A percentile compares a stretch with the other conserved stretches of the same genome.
Evolutionary conservation across 208 protist species (phyloP).

Genomic region (Polymyxa betae): DNA sequence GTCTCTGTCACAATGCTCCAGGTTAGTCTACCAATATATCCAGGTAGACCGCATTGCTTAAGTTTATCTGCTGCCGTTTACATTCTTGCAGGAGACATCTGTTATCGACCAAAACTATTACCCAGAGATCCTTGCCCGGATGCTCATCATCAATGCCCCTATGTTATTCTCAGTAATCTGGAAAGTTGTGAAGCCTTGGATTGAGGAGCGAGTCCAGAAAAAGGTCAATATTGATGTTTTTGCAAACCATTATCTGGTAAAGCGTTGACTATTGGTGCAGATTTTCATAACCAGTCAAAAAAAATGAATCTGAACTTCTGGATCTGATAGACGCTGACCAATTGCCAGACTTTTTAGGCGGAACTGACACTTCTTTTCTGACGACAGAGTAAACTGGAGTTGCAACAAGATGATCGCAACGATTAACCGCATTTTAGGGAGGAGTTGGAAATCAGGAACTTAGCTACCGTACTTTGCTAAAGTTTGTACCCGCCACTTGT

Average conservation of each 20-base stretch:
- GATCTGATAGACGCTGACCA: not conserved
- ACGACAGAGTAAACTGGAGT: too few species aligned
- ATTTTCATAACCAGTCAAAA: constrained; percentile 21
- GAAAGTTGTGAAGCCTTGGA: constrained; percentile 20
- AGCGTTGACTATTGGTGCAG: not conserved
- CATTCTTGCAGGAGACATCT: not conserved
- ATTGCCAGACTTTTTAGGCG: constrained; percentile 32
- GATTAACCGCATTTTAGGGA: too few species aligned
- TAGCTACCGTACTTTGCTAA: too few species aligned
- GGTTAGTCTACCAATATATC: constrained; percentile 9
- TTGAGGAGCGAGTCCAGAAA: not conserved
- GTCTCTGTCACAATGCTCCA: not conserved
- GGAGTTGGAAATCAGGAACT: too few species aligned
- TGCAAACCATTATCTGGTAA: not conserved
- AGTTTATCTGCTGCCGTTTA: not conserved
- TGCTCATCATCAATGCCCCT: constrained; percentile 39
- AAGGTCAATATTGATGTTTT: constrained; percentile 3
- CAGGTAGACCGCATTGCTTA: not conserved
- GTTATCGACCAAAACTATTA: constrained; percentile 30
- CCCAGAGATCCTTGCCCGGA: not conserved
- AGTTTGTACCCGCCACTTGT: too few species aligned
- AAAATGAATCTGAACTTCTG: not conserved
- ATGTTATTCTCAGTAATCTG: constrained; percentile 6
- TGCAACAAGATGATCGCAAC: too few species aligned
- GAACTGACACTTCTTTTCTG: constrained; percentile 18